Evolutionary conservation across 176 grass and related monocot genomes (phyloP), one percentile per base, ranked within the genome.

Genomic region (Musa acuminata): DNA sequence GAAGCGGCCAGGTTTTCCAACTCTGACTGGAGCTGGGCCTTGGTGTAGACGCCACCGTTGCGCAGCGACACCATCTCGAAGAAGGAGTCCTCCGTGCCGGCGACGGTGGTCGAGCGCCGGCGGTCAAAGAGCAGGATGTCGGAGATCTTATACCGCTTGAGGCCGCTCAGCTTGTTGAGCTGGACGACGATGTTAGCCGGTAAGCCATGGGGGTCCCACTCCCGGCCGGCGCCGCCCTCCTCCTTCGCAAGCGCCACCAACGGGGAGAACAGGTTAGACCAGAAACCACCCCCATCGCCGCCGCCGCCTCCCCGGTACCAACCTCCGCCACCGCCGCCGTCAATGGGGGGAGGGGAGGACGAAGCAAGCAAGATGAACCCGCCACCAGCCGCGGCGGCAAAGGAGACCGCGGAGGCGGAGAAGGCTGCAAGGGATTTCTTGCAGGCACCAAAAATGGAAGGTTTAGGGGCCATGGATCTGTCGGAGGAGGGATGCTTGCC

Each of bases 61-160:
- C 92, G 88, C 71, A 95, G 88, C 1, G 91, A 89, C 24, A 99
- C 80, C 88, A 99, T 91, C 76, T 99, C 96, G 67, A 95, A 99
- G 75, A 99, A 99, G 73, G 91, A 95, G 72, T 99, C 96, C 26
- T 93, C 96, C 0, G 86, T 86, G 20, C 91, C 90, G 11, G 84
- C 74, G 21, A 85, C 79, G 11, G 81, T 66, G 8, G 71, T 84
- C 2, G 84, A 79, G 9, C 88, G 77, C 1, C 53, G 53, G 0
- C 80, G 78, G 69, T 99, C 96, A 10, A 85, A 91, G 82, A 94
- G 95, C 67, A 89, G 82, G 84, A 99, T 87, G 60, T 99, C 88
- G 3, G 96, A 94, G 35, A 99, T 75, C 77, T 95, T 95, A 74
- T 99, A 99, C 78, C 83, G 87, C 75, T 99, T 99, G 24, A 94